These are phyloP conservation scores for Colletotrichum siamense DNA, from an alignment of 2,329 filamentous ascomycete species.

Conservation along the genomic window DNA sequence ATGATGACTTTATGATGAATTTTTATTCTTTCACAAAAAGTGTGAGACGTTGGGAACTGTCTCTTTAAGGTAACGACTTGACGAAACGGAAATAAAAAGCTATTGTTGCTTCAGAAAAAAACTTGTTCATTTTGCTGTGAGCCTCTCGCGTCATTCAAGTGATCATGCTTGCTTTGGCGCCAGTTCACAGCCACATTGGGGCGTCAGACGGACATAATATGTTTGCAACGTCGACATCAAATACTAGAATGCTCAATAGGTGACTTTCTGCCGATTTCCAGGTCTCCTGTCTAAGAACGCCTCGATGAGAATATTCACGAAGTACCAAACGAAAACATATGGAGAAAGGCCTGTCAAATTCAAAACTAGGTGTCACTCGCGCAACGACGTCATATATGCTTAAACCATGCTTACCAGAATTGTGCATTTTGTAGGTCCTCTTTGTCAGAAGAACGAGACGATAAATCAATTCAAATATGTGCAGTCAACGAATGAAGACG, in stretches of 20 bases:
- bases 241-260: not conserved
- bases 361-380: not conserved
- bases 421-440: not conserved
- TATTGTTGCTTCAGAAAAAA: conserved; percentile 25
- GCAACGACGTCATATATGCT: not conserved
- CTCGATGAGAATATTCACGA: not conserved
- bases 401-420: not conserved
- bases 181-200: not conserved
- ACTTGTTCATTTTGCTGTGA: not conserved
- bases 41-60: conserved; percentile 42
- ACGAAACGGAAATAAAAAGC: conserved; percentile 43
- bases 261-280: not conserved
- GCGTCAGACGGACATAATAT: not conserved
- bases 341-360: not conserved
- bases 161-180: not conserved
- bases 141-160: not conserved
- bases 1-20: conserved; percentile 36
- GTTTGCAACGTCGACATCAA: not conserved
- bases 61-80: conserved; percentile 45
- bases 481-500: not conserved
- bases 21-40: conserved; percentile 37
- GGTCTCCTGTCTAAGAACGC: not conserved
- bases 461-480: not conserved
- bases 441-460: not conserved
- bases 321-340: not conserved